phyloP scores from a whole-genome alignment of 208 protist genomes.

The Endotrypanum monterogeii region DNA sequence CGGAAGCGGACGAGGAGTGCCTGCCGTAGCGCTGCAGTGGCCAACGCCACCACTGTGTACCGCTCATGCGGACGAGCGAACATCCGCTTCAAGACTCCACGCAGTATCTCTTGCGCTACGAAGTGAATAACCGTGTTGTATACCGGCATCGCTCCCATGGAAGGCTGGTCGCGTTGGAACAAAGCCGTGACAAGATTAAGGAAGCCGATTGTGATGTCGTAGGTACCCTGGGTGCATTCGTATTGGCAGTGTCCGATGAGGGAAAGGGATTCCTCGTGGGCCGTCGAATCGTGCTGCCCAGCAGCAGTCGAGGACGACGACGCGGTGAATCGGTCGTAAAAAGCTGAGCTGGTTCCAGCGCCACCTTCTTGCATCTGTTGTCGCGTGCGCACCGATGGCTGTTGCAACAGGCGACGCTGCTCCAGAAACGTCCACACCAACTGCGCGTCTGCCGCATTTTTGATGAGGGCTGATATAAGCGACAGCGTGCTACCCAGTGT shows the following conservation, averaged over 20 bases:
- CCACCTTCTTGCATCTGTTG: not conserved
- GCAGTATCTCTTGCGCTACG: constrained; percentile 78
- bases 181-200: constrained; percentile 77
- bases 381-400: constrained; percentile 20
- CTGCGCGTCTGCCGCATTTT: constrained; percentile 51
- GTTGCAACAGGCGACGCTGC: constrained; percentile 52
- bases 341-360: not conserved
- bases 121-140: constrained; percentile 72
- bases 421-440: constrained; percentile 68
- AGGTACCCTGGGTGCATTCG: constrained; percentile 63
- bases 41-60: constrained; percentile 76
- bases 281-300: constrained; percentile 6
- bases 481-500: constrained; percentile 80
- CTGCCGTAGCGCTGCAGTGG: constrained; percentile 63
- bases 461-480: constrained; percentile 71
- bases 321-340: not conserved
- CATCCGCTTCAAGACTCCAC: constrained; percentile 59
- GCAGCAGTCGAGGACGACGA: constrained; percentile 1
- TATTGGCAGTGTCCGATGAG: constrained; percentile 82
- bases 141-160: constrained; percentile 40
- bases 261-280: constrained; percentile 48
- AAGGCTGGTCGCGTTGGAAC: constrained; percentile 56
- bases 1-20: constrained; percentile 58
- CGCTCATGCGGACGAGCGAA: constrained; percentile 56
- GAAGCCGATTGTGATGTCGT: constrained; percentile 81